phyloP scores from a whole-genome alignment of 140 eudicot species.

The Erigeron philadelphicus region DNA sequence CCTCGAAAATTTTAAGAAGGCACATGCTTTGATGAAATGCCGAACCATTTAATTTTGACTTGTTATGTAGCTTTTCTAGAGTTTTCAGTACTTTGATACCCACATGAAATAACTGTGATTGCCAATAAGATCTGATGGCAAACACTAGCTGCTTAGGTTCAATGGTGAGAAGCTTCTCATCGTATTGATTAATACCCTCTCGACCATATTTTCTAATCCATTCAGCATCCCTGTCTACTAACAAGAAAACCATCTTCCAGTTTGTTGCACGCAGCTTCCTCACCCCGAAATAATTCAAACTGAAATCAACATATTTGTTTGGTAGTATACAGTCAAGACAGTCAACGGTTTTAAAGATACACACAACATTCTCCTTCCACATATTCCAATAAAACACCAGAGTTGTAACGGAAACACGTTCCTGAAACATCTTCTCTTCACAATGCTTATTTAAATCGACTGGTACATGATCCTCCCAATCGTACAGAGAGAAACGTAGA shows the following conservation, averaged over 20 bases:
- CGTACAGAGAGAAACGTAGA: background rate
- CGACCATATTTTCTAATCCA: background rate
- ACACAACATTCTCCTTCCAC: background rate
- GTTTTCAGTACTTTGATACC: background rate
- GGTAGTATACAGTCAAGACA: background rate
- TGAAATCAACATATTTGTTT: background rate
- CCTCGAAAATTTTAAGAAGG: background rate
- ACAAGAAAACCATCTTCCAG: background rate
- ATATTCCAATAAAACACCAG: background rate
- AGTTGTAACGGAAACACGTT: background rate
- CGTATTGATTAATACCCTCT: background rate
- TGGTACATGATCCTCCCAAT: background rate
- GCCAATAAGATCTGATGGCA: background rate
- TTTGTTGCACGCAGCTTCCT: background rate
- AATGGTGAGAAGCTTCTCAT: background rate
- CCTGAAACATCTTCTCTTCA: background rate
- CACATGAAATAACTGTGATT: background rate
- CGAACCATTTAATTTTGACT: background rate
- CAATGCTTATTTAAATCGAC: background rate
- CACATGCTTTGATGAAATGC: constrained; percentile 2
- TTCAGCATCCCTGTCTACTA: background rate
- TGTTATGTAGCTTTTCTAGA: background rate
- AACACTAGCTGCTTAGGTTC: background rate
- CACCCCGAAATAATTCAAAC: background rate
- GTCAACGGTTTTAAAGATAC: background rate